Base-by-base conservation (phyloP, 805 yeast genomes). In the Lipomyces kockii region DNA sequence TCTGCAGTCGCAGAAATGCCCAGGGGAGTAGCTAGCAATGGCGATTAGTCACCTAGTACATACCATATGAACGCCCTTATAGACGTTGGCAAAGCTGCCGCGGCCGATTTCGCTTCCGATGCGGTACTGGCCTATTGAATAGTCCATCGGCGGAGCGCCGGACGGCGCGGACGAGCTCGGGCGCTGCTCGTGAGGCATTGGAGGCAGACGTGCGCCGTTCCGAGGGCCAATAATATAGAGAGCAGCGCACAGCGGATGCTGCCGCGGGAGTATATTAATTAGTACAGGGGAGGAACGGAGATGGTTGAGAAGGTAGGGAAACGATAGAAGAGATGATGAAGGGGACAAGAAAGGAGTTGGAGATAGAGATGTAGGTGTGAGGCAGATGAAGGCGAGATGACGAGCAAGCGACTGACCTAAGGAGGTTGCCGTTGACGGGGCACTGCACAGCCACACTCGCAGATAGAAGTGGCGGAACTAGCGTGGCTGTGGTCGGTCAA, bases 81-180 rank as follows among this genome's bases (percentile, higher is more conserved):
- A 94, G 32, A 95, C 99, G 69, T 89, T 89, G 74, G 99, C 99
- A 81, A 95, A 95, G 8, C 97, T 90, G 43, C 99, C 99, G 74
- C 90, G 87, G 29, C 99, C 99, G 63, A 95, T 94, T 77, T 92
- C 97, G 22, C 88, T 85, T 29, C 91, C 92, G n/a, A 88, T 81
- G 27, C 82, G 78, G 74, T 86, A 88, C 61, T 79, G 77, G 5
- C 87, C 88, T 12, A 85, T 63, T 35, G 64, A 22, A 37, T 32
- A 29, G 56, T 69, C 72, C 68, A 67, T 64, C 53, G 64, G 71
- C 27, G 70, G 66, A 37, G 52, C 58, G 27, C 61, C 58, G 25
- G 64, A 25, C 0, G 56, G 20, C 43, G 58, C 52, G 52, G 37
- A 20, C 51, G 57, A 34, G 49, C 56, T 59, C 34, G 56, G 62